A percentile compares a stretch with the other conserved stretches of the same genome.
These are phyloP conservation scores for Kwoniella sp. DNA, from an alignment of 768 basidiomycete genomes.

Conservation along the genomic window DNA sequence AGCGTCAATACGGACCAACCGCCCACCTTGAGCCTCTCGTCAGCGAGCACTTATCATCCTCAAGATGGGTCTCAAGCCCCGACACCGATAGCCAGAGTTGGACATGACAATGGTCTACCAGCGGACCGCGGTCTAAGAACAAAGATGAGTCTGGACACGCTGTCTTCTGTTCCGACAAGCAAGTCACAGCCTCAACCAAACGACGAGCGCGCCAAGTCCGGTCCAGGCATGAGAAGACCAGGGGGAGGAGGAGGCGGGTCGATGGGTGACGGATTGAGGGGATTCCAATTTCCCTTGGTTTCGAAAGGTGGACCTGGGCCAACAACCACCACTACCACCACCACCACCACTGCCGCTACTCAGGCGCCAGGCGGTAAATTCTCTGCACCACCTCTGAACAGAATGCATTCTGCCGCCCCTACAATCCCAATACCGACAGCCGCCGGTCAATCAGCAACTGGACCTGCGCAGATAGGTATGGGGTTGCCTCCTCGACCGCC, in stretches of 20 bases:
- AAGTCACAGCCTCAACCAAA: conserved; percentile 27
- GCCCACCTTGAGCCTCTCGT: background rate
- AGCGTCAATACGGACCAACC: background rate
- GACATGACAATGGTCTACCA: conserved; percentile 15
- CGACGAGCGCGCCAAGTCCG: conserved; percentile 13
- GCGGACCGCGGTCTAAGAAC: conserved; percentile 7
- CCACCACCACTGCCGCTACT: background rate
- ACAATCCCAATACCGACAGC: conserved; percentile 12
- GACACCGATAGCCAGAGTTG: conserved; percentile 11
- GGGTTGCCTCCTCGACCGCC: conserved; percentile 39
- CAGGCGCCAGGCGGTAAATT: background rate
- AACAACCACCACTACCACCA: background rate
- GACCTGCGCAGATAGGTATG: background rate
- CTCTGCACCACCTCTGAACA: conserved; percentile 25
- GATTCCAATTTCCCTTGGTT: conserved; percentile 50
- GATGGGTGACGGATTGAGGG: conserved; percentile 42
- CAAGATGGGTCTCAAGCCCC: conserved; percentile 11
- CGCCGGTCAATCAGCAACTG: conserved; percentile 13
- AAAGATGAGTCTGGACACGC: conserved; percentile 37
- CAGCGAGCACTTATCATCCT: background rate
- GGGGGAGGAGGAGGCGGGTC: conserved; percentile 43
- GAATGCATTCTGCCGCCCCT: conserved; percentile 46
- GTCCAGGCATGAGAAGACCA: conserved; percentile 23
- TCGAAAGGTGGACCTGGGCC: conserved; percentile 17
- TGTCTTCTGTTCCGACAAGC: conserved; percentile 36